These are phyloP conservation scores for Penicillium verrucosum DNA, from an alignment of 2,329 filamentous ascomycete genomes.

Conservation along the genomic window DNA sequence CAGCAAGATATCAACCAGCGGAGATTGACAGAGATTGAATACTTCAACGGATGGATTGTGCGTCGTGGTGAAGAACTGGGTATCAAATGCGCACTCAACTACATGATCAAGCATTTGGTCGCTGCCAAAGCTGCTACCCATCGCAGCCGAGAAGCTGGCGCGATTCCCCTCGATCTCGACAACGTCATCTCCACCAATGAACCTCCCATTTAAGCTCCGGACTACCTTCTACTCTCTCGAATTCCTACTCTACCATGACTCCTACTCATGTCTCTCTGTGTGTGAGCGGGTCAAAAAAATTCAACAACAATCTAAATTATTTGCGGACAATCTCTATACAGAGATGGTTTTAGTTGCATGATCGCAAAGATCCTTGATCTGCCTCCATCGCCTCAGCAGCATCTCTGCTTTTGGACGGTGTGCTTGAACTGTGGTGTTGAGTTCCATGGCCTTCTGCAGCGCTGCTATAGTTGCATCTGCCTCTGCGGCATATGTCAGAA, in stretches of 20 bases:
- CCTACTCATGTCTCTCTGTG: not conserved
- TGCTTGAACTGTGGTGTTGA: conserved; percentile 13
- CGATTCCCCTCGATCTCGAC: conserved; percentile 32
- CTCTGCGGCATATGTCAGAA: conserved; percentile 36
- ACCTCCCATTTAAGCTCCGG: not conserved
- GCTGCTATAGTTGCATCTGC: conserved; percentile 28
- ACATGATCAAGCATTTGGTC: conserved; percentile 68
- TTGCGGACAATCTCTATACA: conserved; percentile 8
- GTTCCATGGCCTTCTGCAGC: conserved; percentile 21
- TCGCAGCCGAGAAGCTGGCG: conserved; percentile 27
- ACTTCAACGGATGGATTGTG: conserved; percentile 85
- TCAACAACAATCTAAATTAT: not conserved
- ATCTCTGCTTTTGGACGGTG: conserved; percentile 25
- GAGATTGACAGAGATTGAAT: conserved; percentile 70
- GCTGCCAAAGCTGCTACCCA: conserved; percentile 62
- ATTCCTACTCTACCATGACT: not conserved
- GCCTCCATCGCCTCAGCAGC: conserved; percentile 39
- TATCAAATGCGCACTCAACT: conserved; percentile 69
- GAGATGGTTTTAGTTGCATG: conserved; percentile 24
- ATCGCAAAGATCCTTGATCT: conserved; percentile 37
- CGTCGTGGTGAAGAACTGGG: conserved; percentile 68
- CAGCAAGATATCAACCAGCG: conserved; percentile 62
- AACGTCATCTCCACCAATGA: conserved; percentile 8
- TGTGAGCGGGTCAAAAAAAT: not conserved
- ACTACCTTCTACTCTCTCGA: not conserved